phyloP scores from a whole-genome alignment of 352 stramenopile genomes.

The Aphanomyces stellatus region DNA sequence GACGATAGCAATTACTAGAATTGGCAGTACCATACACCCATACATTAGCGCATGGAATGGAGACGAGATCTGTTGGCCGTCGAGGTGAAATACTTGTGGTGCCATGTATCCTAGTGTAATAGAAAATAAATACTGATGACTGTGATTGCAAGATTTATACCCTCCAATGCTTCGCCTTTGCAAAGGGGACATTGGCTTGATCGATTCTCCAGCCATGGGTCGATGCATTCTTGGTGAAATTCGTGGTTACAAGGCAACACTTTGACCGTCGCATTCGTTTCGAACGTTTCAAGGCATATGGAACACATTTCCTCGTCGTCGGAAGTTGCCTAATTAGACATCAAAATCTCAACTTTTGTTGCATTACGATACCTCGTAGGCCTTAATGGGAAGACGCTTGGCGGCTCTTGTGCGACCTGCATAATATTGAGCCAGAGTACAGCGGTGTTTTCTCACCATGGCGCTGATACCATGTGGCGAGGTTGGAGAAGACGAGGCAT shows the following conservation, averaged over 20 bases:
- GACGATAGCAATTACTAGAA: background rate
- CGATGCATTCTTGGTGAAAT: conserved; percentile 16
- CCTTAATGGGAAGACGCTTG: background rate
- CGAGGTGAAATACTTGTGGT: background rate
- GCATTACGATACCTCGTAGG: background rate
- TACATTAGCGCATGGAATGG: conserved; percentile 2
- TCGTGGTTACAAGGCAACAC: conserved; percentile 14
- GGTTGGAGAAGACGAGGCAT: conserved; percentile 9
- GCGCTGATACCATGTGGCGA: conserved; percentile 5
- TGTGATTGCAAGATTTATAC: background rate
- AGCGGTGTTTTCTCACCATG: too few species aligned
- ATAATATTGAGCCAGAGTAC: background rate
- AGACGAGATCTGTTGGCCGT: background rate
- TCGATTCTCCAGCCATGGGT: conserved; percentile 16
- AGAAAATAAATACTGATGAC: background rate
- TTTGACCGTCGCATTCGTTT: background rate
- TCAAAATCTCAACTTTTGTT: background rate
- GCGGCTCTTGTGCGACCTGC: conserved; percentile 4
- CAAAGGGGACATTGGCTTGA: conserved; percentile 13
- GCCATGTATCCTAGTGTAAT: background rate
- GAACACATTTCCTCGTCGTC: conserved; percentile 19
- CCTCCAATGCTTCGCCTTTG: conserved; percentile 12
- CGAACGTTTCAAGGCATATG: conserved; percentile 17
- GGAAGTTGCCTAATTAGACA: background rate
- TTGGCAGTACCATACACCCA: background rate